These are phyloP conservation scores for Nymphaea colorata DNA, from an alignment of 164 flowering plant species.

Conservation along the genomic window DNA sequence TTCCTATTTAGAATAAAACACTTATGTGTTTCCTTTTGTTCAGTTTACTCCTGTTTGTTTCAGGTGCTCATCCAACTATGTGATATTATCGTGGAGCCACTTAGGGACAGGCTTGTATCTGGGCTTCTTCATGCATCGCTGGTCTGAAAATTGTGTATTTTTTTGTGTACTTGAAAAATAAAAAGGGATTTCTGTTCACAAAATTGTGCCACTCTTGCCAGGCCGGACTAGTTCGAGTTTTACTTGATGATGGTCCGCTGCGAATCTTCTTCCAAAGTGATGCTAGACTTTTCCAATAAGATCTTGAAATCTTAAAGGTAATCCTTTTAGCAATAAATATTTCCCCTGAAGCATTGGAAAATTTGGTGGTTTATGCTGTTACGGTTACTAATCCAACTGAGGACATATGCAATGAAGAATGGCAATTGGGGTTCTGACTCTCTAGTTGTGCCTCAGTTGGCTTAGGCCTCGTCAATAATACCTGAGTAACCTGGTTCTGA, in stretches of 20 bases:
- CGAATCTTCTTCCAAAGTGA: constrained; percentile 62
- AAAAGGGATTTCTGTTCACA: background rate
- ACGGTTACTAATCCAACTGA: no score
- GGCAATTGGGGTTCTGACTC: no score
- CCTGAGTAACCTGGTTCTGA: no score
- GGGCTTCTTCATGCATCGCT: constrained; percentile 92
- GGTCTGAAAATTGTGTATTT: constrained; percentile 29
- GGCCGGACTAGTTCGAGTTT: constrained; percentile 88
- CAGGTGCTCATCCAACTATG: constrained; percentile 92
- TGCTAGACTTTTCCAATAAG: constrained; percentile 77
- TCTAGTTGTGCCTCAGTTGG: no score
- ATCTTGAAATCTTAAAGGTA: constrained; percentile 86
- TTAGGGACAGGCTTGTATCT: constrained; percentile 87
- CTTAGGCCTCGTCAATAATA: no score
- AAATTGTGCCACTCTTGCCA: constrained; percentile 14
- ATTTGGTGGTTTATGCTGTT: no score
- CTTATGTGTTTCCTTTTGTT: no score
- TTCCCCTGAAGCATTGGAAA: background rate
- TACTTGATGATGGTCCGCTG: constrained; percentile 90
- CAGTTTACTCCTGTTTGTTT: background rate
- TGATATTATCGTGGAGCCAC: constrained; percentile 68
- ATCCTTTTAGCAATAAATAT: background rate
- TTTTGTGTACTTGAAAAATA: background rate
- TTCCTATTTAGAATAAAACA: no score
- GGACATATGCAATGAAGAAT: no score